A percentile compares a stretch with the other conserved stretches of the same genome.
Evolutionary conservation across 768 basidiomycete genomes (phyloP).

Genomic region (Macrolepiota fuliginosa): DNA sequence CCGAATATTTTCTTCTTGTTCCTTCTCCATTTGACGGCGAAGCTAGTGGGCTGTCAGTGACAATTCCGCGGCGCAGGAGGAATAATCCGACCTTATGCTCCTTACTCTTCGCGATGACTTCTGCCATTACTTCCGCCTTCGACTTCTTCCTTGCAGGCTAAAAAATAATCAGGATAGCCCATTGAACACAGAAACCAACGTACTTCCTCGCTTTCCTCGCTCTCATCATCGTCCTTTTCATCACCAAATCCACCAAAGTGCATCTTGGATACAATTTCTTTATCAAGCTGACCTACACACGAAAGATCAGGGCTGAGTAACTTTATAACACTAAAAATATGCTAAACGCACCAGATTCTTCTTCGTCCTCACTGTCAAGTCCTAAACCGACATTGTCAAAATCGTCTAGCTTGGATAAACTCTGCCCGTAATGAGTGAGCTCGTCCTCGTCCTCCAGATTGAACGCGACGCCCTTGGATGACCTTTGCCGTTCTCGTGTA

Average conservation of each 20-base stretch:
- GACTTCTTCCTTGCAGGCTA: conserved; percentile 85
- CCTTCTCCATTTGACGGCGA: conserved; percentile 83
- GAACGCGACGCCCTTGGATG: conserved; percentile 75
- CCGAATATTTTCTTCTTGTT: conserved; percentile 82
- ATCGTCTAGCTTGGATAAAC: conserved; percentile 80
- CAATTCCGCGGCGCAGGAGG: conserved; percentile 11
- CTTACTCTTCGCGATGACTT: conserved; percentile 97
- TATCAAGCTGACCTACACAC: conserved; percentile 62
- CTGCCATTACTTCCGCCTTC: conserved; percentile 96
- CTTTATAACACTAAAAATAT: not conserved
- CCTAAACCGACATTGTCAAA: conserved; percentile 70
- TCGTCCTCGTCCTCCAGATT: conserved; percentile 92
- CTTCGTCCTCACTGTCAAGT: conserved; percentile 60
- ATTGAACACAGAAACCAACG: not conserved
- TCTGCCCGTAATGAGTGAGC: conserved; percentile 89
- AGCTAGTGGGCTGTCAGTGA: conserved; percentile 43
- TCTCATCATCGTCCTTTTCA: conserved; percentile 56
- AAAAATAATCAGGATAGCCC: conserved; percentile 4
- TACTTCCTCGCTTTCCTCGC: conserved; percentile 50
- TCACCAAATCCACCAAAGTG: conserved; percentile 91
- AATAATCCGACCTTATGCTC: conserved; percentile 72
- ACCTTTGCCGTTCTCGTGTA: conserved; percentile 82
- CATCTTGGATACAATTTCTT: conserved; percentile 57
- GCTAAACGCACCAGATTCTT: conserved; percentile 37
- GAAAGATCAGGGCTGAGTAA: not conserved